A percentile compares a stretch with the other conserved stretches of the same genome.
phyloP scores from a whole-genome alignment of 148 eudicot genomes.

The Bassia scoparia region DNA sequence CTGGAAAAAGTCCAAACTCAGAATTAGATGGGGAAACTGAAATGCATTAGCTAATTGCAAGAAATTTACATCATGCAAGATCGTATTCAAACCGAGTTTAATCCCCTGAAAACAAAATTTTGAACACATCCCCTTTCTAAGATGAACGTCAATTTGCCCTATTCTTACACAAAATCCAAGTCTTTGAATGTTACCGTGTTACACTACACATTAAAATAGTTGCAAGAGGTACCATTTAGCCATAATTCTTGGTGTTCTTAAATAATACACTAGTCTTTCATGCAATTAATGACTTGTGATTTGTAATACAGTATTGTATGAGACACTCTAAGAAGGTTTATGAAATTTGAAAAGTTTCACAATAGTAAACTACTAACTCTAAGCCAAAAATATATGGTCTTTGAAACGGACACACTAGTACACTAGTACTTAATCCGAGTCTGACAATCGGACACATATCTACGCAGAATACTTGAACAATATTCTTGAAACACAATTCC shows the following conservation, averaged over 20 bases:
- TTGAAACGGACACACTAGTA: no score
- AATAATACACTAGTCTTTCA: no score
- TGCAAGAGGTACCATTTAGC: no score
- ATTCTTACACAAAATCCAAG: no score
- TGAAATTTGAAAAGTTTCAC: not conserved
- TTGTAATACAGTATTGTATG: no score
- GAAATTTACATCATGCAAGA: not conserved
- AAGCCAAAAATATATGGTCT: no score
- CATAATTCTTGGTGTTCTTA: no score
- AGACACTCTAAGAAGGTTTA: not conserved
- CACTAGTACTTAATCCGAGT: not conserved
- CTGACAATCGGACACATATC: not conserved
- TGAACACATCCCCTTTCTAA: not conserved
- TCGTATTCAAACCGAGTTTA: not conserved
- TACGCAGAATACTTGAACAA: not conserved
- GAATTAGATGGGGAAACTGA: not conserved
- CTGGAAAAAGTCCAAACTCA: constrained; percentile 30
- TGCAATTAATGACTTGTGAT: no score
- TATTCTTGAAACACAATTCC: not conserved
- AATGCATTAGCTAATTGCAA: not conserved
- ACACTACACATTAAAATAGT: no score
- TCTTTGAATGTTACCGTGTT: no score
- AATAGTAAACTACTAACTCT: no score
- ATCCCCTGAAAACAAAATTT: not conserved
- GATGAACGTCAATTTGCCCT: no score